Evolutionary conservation across 2,329 filamentous ascomycete species (phyloP).

Genomic region (Penicillium sp.): DNA sequence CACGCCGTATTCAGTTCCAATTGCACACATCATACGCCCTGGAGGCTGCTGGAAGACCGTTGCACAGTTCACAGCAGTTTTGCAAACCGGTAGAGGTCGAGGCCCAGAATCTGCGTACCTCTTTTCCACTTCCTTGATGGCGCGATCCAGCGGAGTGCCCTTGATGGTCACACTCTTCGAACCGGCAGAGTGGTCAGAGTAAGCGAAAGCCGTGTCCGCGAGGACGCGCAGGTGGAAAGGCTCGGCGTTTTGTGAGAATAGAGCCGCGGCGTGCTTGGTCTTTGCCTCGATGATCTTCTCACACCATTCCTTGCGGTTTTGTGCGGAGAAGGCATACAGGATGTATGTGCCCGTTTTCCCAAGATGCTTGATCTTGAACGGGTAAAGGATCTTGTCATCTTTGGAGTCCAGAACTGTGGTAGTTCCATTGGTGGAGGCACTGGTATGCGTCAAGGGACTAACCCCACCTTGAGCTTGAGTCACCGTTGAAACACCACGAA

Average conservation of each 20-base stretch:
- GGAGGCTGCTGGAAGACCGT: constrained; percentile 80
- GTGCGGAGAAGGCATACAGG: constrained; percentile 74
- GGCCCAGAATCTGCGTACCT: constrained; percentile 63
- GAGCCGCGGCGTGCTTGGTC: constrained; percentile 82
- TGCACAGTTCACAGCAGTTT: constrained; percentile 86
- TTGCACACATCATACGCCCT: constrained; percentile 82
- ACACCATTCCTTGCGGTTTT: constrained; percentile 83
- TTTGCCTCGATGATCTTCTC: constrained; percentile 93
- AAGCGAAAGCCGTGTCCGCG: constrained; percentile 78
- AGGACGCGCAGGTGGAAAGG: constrained; percentile 90
- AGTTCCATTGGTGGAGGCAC: constrained; percentile 58
- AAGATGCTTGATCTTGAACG: constrained; percentile 93
- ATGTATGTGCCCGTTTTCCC: constrained; percentile 86
- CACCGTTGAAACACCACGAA: constrained; percentile 66
- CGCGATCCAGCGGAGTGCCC: constrained; percentile 86
- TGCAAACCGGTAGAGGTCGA: constrained; percentile 72
- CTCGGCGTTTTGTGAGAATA: constrained; percentile 90
- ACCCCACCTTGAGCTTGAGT: constrained; percentile 54
- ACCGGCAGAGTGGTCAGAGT: constrained; percentile 48
- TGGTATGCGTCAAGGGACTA: constrained; percentile 57
- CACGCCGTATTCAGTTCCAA: constrained; percentile 93
- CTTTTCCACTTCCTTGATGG: constrained; percentile 83
- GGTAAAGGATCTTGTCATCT: constrained; percentile 83
- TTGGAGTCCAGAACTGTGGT: constrained; percentile 56
- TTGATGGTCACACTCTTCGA: constrained; percentile 74